Base-by-base conservation (phyloP, 1,284 basidiomycete species). In the Puccinia horiana region DNA sequence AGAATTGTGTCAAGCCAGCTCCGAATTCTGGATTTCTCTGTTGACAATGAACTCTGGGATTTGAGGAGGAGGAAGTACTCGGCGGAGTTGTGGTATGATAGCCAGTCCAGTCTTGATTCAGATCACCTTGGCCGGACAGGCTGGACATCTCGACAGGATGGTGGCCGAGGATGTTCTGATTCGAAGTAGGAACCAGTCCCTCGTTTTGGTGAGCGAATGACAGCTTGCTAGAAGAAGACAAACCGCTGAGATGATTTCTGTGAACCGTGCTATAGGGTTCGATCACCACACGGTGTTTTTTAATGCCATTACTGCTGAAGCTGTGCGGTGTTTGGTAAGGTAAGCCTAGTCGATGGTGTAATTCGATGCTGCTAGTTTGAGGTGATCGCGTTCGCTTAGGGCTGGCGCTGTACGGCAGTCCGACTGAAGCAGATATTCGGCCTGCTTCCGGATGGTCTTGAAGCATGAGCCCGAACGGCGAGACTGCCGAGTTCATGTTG, bases 61-160 rank as follows among this genome's bases (percentile, higher is more conserved):
- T 58, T 16, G 49, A 56, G 49, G 72, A 35, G 29, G 72, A 75
- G 14, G 5, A 76, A 26, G 74, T 42, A 61, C 14, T 76, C 6
- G 74, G 54, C 16, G 74, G 54, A n/a, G 74, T 56, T 1, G 74
- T 58, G 42, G 52, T 76, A 75, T 37, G 72, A 75, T 75, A 75
- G 20, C 70, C 70, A 73, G 23, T 52, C 72, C 72, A 75, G 26
- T 75, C 72, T 37, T 54, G 72, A 56, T 26, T 35, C 54, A 47
- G 40, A 56, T 75, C 26, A 56, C 29, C 26, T 49, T 49, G 70
- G 23, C 44, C 44, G 12, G 26, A 20, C 47, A 73, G 42, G 44
- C 29, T 52, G 35, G 70, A 49, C 42, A 73, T 47, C 37, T 73
- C 42, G 18, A 49, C 47, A 52, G 35, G 29, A 47, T 49, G 47